Evolutionary conservation across 2,329 filamentous ascomycete species (phyloP).

Genomic region (Myriosclerotinia duriaeana): DNA sequence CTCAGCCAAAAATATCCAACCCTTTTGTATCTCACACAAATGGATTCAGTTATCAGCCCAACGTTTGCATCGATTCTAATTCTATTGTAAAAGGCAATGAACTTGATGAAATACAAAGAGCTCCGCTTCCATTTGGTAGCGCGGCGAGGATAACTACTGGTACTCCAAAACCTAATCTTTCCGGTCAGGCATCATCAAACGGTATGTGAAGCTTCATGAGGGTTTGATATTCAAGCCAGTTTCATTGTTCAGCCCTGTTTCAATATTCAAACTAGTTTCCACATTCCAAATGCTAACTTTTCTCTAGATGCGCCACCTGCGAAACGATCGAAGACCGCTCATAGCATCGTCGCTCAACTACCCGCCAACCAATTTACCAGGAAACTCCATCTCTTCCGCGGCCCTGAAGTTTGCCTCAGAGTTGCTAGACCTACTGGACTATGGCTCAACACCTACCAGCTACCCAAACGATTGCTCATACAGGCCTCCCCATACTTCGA

Average conservation of each 20-base stretch:
- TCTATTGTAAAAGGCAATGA: no score
- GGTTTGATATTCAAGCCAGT: no score
- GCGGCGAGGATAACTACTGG: not conserved
- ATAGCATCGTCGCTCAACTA: not conserved
- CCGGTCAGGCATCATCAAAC: not conserved
- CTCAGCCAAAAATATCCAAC: not conserved
- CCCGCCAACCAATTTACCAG: not conserved
- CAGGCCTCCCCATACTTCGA: slow-evolving; percentile 27
- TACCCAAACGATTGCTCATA: slow-evolving; percentile 24
- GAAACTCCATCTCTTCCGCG: slow-evolving; percentile 9
- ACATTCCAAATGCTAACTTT: not conserved
- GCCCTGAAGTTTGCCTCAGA: slow-evolving; percentile 21
- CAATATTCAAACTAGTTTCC: not conserved
- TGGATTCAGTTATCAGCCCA: no score
- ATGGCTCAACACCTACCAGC: not conserved
- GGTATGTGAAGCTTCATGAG: not conserved
- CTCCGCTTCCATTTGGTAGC: not conserved
- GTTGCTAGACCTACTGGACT: not conserved
- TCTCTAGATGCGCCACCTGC: not conserved
- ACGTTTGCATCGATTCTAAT: no score
- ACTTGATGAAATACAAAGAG: not conserved
- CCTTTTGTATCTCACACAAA: not conserved
- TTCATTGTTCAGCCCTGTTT: not conserved
- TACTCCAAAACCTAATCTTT: not conserved
- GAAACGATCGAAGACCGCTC: not conserved